Evolutionary conservation across 2,329 filamentous ascomycete genomes (phyloP).

Genomic region (Clarireedia sp.): DNA sequence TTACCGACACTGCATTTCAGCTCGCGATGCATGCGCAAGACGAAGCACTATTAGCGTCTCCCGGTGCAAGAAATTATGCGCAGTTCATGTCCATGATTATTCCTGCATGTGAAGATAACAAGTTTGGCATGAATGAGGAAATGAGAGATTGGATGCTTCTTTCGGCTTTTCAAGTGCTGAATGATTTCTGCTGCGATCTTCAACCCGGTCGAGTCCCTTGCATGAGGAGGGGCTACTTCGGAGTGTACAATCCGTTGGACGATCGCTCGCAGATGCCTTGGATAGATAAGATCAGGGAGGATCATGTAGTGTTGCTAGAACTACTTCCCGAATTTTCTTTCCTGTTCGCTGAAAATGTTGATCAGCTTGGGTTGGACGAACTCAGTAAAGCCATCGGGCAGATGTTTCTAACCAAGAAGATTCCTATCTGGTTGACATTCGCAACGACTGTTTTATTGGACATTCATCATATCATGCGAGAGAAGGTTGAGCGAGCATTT

Average conservation of each 20-base stretch:
- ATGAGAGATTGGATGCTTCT: neutral
- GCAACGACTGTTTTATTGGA: conserved; percentile 11
- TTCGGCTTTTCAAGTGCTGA: conserved; percentile 1
- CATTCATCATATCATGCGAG: conserved; percentile 8
- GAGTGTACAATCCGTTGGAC: conserved; percentile 6
- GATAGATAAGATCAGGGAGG: neutral
- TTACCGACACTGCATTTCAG: conserved; percentile 11
- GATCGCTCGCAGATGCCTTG: neutral
- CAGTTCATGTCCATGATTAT: no score
- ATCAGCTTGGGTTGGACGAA: conserved; percentile 5
- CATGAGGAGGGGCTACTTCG: conserved; percentile 7
- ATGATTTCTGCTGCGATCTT: conserved; percentile 4
- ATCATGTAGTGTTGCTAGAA: conserved; percentile 4
- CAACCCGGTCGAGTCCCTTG: neutral
- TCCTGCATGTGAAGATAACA: neutral
- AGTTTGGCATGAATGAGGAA: neutral
- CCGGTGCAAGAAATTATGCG: neutral
- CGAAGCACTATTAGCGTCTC: neutral
- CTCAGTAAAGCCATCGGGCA: conserved; percentile 8
- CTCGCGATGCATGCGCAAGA: conserved; percentile 8
- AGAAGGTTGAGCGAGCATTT: neutral
- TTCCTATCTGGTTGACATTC: conserved; percentile 15
- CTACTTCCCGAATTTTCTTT: conserved; percentile 10
- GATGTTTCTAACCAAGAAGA: conserved; percentile 6
- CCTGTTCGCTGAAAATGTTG: neutral